A percentile compares a stretch with the other conserved stretches of the same genome.
phyloP scores from a whole-genome alignment of 1,284 basidiomycete genomes.

The Ceratobasidium sp. region DNA sequence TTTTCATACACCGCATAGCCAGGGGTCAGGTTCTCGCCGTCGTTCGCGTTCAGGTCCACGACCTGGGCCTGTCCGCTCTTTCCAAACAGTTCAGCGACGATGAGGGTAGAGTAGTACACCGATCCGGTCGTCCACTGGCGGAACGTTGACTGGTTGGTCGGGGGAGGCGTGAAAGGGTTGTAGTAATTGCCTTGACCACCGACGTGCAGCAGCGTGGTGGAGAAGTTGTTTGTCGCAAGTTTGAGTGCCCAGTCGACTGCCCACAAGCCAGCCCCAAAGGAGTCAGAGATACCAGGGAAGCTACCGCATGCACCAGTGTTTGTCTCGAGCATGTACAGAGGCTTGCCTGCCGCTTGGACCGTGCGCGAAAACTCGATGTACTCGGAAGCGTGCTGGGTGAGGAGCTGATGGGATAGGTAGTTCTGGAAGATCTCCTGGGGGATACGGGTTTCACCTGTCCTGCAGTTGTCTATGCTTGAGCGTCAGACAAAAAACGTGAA shows the following conservation, averaged over 20 bases:
- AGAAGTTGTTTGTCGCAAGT: slow-evolving; percentile 74
- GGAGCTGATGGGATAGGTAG: slow-evolving; percentile 42
- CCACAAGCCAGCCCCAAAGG: slow-evolving; percentile 82
- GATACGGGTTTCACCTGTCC: slow-evolving; percentile 31
- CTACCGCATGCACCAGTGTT: slow-evolving; percentile 65
- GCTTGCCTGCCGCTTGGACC: slow-evolving; percentile 54
- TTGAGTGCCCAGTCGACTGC: slow-evolving; percentile 73
- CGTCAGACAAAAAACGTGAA: background rate
- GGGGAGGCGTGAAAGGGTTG: slow-evolving; percentile 66
- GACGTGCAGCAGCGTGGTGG: slow-evolving; percentile 54
- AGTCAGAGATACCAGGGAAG: slow-evolving; percentile 64
- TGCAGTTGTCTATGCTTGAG: slow-evolving; percentile 44
- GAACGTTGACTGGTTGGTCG: slow-evolving; percentile 43
- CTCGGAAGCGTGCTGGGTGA: slow-evolving; percentile 30
- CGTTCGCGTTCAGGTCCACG: slow-evolving; percentile 54
- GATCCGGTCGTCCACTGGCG: slow-evolving; percentile 59
- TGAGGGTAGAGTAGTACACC: slow-evolving; percentile 59
- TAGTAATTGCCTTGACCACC: slow-evolving; percentile 53
- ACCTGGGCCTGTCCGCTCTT: slow-evolving; percentile 55
- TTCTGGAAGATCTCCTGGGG: slow-evolving; percentile 44
- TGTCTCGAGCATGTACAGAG: slow-evolving; percentile 63
- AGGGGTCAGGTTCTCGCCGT: slow-evolving; percentile 68
- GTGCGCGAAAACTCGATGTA: slow-evolving; percentile 42
- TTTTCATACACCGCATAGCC: slow-evolving; percentile 80
- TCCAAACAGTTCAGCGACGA: slow-evolving; percentile 59